Evolutionary conservation across 495 filamentous ascomycete genomes (phyloP), one percentile per base, ranked within the genome.

Genomic region (Penicillium cataractarum): DNA sequence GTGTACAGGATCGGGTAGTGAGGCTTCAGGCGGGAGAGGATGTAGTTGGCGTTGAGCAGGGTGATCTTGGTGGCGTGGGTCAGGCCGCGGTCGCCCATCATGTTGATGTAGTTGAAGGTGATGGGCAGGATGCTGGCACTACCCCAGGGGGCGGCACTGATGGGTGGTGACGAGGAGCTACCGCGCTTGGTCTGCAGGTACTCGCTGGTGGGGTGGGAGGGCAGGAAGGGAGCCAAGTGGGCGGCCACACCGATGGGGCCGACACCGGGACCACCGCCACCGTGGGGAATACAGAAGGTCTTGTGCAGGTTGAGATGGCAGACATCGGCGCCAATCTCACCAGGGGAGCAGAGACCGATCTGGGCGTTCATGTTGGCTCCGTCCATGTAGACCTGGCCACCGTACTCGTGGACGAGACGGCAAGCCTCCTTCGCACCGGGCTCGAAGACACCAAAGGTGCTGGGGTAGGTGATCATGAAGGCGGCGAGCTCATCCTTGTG

Each of bases 311-410:
- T 99, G 58, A 99, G 79, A 80, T 99, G 95, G 84, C 95, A 99
- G 27, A 98, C 96, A 71, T 99, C 95, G 12, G 95, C 95, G 40
- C 95, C 95, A 67, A 99, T 97, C 72, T 97, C 93, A 17, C 95
- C 95, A 5, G 95, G 95, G 0, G 93, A 96, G 82, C 95, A 98
- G 10, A 99, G 86, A 1, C 95, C 95, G 62, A 99, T 97, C 75
- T 99, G 95, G 24, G 95, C 95, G 70, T 98, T 99, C 92, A 99
- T 94, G 78, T 99, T 99, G 55, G 95, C 95, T 57, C 95, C 95
- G 76, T 99, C 95, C 95, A 99, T 97, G 80, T 97, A 99, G 27
- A 99, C 95, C 71, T 96, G 92, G 19, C 95, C 95, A 51, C 96
- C 96, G 69, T 95, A 81, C 63, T 87, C 69, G 76, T 99, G 96